phyloP scores from a whole-genome alignment of 768 basidiomycete genomes.

The Rubroboletus satanas region DNA sequence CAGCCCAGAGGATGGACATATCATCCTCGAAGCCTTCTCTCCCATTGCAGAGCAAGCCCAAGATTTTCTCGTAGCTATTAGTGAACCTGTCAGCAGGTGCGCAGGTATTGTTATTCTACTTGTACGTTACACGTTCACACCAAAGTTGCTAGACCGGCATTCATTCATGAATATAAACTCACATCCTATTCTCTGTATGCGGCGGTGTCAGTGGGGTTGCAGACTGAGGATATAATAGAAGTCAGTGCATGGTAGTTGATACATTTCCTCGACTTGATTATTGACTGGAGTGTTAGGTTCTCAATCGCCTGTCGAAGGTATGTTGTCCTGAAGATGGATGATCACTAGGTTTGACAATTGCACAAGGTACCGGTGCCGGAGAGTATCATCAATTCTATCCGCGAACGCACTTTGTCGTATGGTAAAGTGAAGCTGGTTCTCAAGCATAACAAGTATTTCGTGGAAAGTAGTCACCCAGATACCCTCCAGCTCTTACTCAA shows the following conservation, averaged over 20 bases:
- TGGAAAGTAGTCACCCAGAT: slow-evolving; percentile 94
- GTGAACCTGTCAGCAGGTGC: slow-evolving; percentile 97
- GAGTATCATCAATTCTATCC: slow-evolving; percentile 79
- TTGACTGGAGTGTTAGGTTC: slow-evolving; percentile 48
- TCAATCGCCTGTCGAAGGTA: slow-evolving; percentile 77
- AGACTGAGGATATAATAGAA: slow-evolving; percentile 98
- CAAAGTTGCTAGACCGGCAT: slow-evolving; percentile 67
- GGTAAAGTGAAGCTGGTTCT: slow-evolving; percentile 98
- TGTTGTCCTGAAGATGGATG: slow-evolving; percentile 1
- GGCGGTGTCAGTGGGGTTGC: slow-evolving; percentile 95
- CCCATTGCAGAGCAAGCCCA: slow-evolving; percentile 98
- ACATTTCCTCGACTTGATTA: slow-evolving; percentile 28
- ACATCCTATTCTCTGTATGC: slow-evolving; percentile 98
- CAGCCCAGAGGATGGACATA: slow-evolving; percentile 84
- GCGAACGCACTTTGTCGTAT: slow-evolving; percentile 91
- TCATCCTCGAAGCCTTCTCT: slow-evolving; percentile 96
- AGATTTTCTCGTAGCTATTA: slow-evolving; percentile 96
- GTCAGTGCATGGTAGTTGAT: slow-evolving; percentile 44
- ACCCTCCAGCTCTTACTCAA: slow-evolving; percentile 84
- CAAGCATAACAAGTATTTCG: slow-evolving; percentile 96
- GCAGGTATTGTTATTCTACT: slow-evolving; percentile 30
- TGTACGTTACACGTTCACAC: slow-evolving; percentile 29
- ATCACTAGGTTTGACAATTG: slow-evolving; percentile 2
- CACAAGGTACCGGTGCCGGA: slow-evolving; percentile 87
- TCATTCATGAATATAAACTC: slow-evolving; percentile 99